Evolutionary conservation across 116 monocot species (phyloP).

Genomic region (Iris pallida): DNA sequence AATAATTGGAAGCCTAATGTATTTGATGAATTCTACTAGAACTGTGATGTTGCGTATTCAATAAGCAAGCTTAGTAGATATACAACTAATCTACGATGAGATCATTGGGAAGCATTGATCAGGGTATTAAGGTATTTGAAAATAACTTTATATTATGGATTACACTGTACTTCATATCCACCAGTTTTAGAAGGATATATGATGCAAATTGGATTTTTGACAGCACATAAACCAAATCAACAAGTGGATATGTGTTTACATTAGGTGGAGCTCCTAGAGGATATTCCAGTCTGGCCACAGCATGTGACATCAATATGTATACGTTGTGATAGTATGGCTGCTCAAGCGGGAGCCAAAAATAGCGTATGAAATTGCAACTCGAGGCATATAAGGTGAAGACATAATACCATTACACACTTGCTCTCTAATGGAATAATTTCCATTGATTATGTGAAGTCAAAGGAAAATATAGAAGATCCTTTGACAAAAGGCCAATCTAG

Average conservation of each 20-base stretch:
- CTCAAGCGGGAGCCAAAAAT: not conserved
- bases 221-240: not conserved
- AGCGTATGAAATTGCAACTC: not conserved
- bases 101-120: slow-evolving; percentile 1
- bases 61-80: not conserved
- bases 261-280: not conserved
- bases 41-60: not conserved
- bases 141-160: not conserved
- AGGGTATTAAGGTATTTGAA: not conserved
- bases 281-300: not conserved
- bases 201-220: slow-evolving; percentile 3
- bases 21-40: not conserved
- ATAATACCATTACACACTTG: not conserved
- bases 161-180: not conserved
- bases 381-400: slow-evolving; percentile 3
- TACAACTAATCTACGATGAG: not conserved
- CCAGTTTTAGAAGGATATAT: slow-evolving; percentile 5
- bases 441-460: slow-evolving; percentile 8
- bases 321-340: not conserved
- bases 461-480: not conserved
- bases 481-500: not conserved
- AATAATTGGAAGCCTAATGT: slow-evolving; percentile 1
- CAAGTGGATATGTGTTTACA: slow-evolving; percentile 6
- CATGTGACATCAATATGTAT: not conserved
- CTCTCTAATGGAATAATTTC: slow-evolving; percentile 4